Evolutionary conservation across 768 basidiomycete species (phyloP), one percentile per base, ranked within the genome.

Genomic region (Pleurotus salmoneostramineus): DNA sequence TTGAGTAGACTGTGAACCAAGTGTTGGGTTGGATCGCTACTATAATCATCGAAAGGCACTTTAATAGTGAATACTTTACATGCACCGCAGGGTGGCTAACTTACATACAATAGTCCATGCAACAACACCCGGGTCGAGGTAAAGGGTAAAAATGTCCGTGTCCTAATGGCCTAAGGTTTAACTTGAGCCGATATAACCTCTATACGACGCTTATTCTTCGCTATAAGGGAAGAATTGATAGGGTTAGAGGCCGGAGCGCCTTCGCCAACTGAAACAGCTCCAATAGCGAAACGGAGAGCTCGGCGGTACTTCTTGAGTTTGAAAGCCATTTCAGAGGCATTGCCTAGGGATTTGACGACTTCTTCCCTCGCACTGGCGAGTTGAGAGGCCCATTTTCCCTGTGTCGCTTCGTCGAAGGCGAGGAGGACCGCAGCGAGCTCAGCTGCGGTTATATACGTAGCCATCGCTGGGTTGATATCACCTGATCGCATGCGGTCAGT

Each of bases 321-420:
- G 15, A 68, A 56, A 21, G 67, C 67, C 73, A 72, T 73, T 62
- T 74, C 71, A 4, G 73, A 69, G 12, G 70, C 71, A 55, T 74
- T 72, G 0, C 69, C 69, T 10, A 74, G 54, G 36, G 67, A 71
- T 12, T 71, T 61, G 0, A 71, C 72, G 3, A 68, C 58, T 51
- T 74, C 71, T 44, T 62, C 66, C 44, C 65, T 58, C 10, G 62
- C 63, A 11, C 67, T 70, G 2, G 37, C 11, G 7, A 70, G 47
- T 11, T 63, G 49, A 5, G 59, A 44, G 10, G 51, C 36, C 42
- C 66, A 70, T 32, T 60, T 58, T 7, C 69, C 69, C 27, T 66
- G 52, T 0, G 71, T 68, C 4, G 62, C 66, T 1, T 55, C 61
- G 50, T 73, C 69, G 48, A 74, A 69, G 8, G 65, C 61, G 6